These are phyloP conservation scores for Psophocarpus tetragonolobus DNA, from an alignment of 306 rosid genomes.

Conservation along the genomic window DNA sequence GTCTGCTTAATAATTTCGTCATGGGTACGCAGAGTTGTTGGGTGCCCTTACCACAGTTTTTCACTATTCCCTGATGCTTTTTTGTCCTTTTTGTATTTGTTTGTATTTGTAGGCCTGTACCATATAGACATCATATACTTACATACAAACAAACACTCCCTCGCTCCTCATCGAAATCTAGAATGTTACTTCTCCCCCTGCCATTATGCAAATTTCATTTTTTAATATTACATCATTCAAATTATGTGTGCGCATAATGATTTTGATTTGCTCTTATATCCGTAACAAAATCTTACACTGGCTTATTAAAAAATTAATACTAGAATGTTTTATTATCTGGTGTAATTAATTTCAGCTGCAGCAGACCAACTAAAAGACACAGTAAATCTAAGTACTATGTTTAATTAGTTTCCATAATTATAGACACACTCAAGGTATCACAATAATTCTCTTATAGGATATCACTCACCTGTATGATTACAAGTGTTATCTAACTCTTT, in stretches of 20 bases:
- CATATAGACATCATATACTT: conserved; percentile 15
- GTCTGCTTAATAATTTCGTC: conserved; percentile 61
- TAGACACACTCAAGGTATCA: background rate
- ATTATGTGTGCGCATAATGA: background rate
- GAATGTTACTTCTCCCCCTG: background rate
- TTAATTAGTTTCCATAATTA: background rate
- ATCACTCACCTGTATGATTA: no score
- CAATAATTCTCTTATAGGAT: no score
- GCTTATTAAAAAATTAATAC: background rate
- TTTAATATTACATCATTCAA: background rate
- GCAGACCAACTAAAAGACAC: background rate
- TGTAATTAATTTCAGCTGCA: background rate
- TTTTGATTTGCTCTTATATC: background rate
- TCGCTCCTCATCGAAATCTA: background rate
- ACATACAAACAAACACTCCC: conserved; percentile 17
- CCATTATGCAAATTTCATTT: background rate
- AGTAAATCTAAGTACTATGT: background rate
- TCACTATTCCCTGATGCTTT: conserved; percentile 46
- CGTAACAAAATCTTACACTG: background rate
- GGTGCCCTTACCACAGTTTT: conserved; percentile 43
- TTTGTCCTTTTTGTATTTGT: conserved; percentile 66
- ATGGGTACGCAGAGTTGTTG: conserved; percentile 52
- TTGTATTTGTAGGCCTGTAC: conserved; percentile 34
- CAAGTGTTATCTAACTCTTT: no score
- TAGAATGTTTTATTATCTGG: background rate